These are phyloP conservation scores for Physcomitrellopsis africana DNA, from an alignment of 225 moss, liverwort and hornwort genomes.

Conservation along the genomic window DNA sequence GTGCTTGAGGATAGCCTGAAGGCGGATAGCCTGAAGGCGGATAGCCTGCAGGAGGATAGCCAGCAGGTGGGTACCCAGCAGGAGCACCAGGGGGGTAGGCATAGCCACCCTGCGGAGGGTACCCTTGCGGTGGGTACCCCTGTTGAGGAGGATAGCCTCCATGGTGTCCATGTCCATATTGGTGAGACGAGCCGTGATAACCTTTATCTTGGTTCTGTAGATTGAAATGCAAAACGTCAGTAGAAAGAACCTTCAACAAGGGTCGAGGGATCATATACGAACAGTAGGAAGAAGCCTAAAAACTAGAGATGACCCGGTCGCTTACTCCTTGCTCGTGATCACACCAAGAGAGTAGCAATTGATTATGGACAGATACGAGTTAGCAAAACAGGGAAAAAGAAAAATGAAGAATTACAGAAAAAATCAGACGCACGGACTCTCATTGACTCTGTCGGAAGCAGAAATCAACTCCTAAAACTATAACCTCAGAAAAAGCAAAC, in stretches of 20 bases:
- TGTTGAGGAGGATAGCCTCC: conserved; percentile 37
- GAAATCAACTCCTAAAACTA: too few species aligned
- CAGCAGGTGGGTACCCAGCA: conserved; percentile 36
- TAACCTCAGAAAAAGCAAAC: not conserved
- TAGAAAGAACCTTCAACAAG: not conserved
- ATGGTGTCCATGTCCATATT: conserved; percentile 32
- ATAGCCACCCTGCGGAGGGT: not conserved
- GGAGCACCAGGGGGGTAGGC: not conserved
- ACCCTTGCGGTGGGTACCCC: conserved; percentile 37
- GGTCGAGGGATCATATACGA: not conserved
- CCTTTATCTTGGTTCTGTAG: conserved; percentile 45
- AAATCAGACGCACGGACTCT: not conserved
- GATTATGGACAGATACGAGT: not conserved
- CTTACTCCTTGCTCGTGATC: not conserved
- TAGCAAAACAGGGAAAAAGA: too few species aligned
- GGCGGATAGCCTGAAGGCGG: conserved; percentile 35
- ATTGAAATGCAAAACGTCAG: conserved; percentile 17
- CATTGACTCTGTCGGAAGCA: not conserved
- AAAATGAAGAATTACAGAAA: not conserved
- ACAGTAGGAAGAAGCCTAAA: not conserved
- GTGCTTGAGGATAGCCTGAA: conserved; percentile 31
- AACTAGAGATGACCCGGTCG: not conserved
- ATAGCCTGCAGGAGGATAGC: conserved; percentile 23
- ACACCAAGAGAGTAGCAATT: not conserved
- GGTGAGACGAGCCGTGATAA: conserved; percentile 32